phyloP scores from a whole-genome alignment of 106 monocot genomes.

The Dactylorhiza incarnata region DNA sequence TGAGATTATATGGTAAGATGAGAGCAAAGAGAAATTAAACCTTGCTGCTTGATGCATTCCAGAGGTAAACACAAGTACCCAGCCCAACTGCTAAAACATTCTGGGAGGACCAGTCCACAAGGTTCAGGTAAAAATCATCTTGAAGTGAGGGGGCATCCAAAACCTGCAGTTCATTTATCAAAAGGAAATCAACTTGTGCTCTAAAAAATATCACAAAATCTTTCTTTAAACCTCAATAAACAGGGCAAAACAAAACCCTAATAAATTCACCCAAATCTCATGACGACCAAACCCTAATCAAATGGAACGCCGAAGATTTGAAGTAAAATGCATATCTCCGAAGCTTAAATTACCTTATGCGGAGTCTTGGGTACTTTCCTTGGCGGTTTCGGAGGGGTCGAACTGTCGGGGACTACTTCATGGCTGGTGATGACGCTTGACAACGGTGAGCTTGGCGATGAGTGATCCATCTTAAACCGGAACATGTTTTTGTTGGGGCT shows the following conservation, averaged over 20 bases:
- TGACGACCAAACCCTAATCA: neutral
- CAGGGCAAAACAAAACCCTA: neutral
- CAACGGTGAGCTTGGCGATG: constrained; percentile 64
- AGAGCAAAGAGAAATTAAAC: constrained; percentile 18
- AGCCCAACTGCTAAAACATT: constrained; percentile 86
- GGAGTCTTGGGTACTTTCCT: constrained; percentile 61
- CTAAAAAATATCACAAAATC: neutral
- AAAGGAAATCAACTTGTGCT: neutral
- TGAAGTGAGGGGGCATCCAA: constrained; percentile 92
- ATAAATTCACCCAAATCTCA: neutral
- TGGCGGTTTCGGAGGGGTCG: constrained; percentile 42
- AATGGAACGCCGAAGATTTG: neutral
- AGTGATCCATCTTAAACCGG: constrained; percentile 87
- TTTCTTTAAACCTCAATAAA: neutral
- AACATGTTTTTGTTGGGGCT: constrained; percentile 84
- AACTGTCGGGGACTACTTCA: constrained; percentile 20
- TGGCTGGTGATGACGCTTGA: constrained; percentile 17
- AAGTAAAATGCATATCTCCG: no score
- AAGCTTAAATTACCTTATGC: constrained; percentile 40
- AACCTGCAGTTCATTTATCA: constrained; percentile 35
- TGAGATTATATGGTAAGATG: neutral
- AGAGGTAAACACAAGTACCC: constrained; percentile 86
- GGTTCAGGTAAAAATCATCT: constrained; percentile 95
- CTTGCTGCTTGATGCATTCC: constrained; percentile 94
- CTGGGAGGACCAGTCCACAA: constrained; percentile 98